Evolutionary conservation across 441 rosid genomes (phyloP).

Genomic region (Heliophila coronopifolia): DNA sequence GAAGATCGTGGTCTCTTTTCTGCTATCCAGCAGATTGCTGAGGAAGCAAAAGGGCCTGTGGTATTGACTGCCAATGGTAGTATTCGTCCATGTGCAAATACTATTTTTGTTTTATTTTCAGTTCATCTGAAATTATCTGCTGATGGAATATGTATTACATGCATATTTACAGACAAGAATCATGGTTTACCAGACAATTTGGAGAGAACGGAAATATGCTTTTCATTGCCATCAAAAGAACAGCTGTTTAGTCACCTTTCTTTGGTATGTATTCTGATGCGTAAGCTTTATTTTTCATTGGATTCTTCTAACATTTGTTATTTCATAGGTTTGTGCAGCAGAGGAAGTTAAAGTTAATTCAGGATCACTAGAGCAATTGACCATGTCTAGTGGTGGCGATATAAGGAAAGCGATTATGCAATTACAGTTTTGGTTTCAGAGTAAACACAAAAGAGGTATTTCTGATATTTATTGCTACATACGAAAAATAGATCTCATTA

Average conservation of each 20-base stretch:
- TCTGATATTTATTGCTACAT: not conserved
- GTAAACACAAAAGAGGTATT: slow-evolving; percentile 49
- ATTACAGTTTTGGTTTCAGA: slow-evolving; percentile 91
- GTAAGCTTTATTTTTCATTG: slow-evolving; percentile 14
- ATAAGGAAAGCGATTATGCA: slow-evolving; percentile 74
- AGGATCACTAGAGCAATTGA: slow-evolving; percentile 45
- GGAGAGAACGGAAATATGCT: slow-evolving; percentile 54
- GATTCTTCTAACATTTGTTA: slow-evolving; percentile 15
- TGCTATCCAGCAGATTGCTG: slow-evolving; percentile 79
- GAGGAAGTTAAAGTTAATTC: slow-evolving; percentile 55
- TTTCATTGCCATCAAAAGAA: slow-evolving; percentile 45
- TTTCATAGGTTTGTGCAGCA: slow-evolving; percentile 59
- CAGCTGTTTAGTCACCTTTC: slow-evolving; percentile 55
- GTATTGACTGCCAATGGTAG: slow-evolving; percentile 83
- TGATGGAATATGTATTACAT: slow-evolving; percentile 14
- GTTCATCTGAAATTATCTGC: slow-evolving; percentile 7
- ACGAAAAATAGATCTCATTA: not conserved
- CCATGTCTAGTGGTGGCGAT: slow-evolving; percentile 57
- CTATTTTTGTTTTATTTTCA: slow-evolving; percentile 5
- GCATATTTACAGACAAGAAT: slow-evolving; percentile 45
- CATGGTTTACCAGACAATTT: slow-evolving; percentile 66
- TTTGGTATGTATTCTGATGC: slow-evolving; percentile 38
- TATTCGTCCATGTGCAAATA: slow-evolving; percentile 23
- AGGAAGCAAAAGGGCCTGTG: slow-evolving; percentile 81
- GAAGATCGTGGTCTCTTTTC: slow-evolving; percentile 90